phyloP scores from a whole-genome alignment of 1,284 basidiomycete genomes.

The Boletus hoseneyae region DNA sequence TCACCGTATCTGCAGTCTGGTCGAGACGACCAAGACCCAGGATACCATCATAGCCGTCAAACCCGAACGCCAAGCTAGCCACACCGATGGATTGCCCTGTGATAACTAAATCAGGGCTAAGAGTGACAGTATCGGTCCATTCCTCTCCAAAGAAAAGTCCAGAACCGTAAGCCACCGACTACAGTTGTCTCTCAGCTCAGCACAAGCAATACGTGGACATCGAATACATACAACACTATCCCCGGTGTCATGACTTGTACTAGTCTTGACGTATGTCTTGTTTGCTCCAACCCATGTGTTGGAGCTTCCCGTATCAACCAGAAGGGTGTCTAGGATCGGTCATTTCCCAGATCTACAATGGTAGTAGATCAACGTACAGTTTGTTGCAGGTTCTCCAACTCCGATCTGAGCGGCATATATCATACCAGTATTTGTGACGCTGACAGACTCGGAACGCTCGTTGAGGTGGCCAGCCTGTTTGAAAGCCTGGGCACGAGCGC shows the following conservation, averaged over 20 bases:
- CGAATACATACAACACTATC: too few relatives aligned
- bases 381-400: slow-evolving; percentile 42
- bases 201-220: background rate
- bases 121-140: slow-evolving; percentile 47
- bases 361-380: slow-evolving; percentile 32
- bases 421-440: slow-evolving; percentile 7
- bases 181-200: background rate
- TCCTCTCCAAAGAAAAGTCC: slow-evolving; percentile 51
- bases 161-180: slow-evolving; percentile 46
- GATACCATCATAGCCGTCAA: slow-evolving; percentile 51
- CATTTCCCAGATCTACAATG: background rate
- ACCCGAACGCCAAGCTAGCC: slow-evolving; percentile 35
- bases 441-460: slow-evolving; percentile 13
- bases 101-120: slow-evolving; percentile 35
- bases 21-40: slow-evolving; percentile 55
- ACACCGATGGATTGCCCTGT: too few relatives aligned
- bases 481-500: too few relatives aligned
- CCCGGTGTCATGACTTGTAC: too few relatives aligned
- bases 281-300: slow-evolving; percentile 38
- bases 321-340: slow-evolving; percentile 6
- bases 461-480: background rate
- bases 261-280: slow-evolving; percentile 32
- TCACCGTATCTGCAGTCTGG: slow-evolving; percentile 42
- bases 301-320: slow-evolving; percentile 29
- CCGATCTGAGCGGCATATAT: slow-evolving; percentile 28